phyloP scores from a whole-genome alignment of 2,329 filamentous ascomycete species.

The Myriosclerotinia duriaeana region DNA sequence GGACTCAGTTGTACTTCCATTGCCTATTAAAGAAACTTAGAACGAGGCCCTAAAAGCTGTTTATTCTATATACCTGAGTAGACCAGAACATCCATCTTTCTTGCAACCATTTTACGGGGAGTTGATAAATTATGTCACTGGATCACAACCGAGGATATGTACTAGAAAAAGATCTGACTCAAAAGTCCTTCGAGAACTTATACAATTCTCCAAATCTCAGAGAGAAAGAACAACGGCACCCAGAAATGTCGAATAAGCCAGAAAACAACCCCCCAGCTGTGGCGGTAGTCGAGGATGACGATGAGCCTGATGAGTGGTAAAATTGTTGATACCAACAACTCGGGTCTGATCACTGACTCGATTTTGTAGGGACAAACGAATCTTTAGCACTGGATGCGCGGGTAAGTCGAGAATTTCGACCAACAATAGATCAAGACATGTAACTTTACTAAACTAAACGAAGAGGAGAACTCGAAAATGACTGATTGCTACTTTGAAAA shows the following conservation, averaged over 20 bases:
- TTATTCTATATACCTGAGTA: constrained; percentile 67
- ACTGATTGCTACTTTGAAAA: constrained; percentile 95
- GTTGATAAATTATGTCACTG: constrained; percentile 1
- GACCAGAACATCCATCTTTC: constrained; percentile 85
- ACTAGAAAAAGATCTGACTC: background rate
- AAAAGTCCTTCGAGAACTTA: constrained; percentile 1
- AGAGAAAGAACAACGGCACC: constrained; percentile 22
- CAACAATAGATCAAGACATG: background rate
- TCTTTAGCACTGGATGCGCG: constrained; percentile 93
- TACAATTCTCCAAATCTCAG: constrained; percentile 13
- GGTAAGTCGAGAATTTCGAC: constrained; percentile 52
- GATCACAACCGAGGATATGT: constrained; percentile 32
- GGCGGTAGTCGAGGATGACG: constrained; percentile 59
- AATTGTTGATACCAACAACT: constrained; percentile 27
- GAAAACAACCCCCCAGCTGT: constrained; percentile 36
- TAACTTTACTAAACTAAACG: constrained; percentile 17
- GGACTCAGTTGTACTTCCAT: constrained; percentile 82
- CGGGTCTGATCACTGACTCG: constrained; percentile 29
- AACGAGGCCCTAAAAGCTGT: background rate
- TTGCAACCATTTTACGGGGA: constrained; percentile 53
- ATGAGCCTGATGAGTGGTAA: constrained; percentile 96
- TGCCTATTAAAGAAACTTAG: constrained; percentile 52
- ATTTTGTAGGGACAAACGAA: constrained; percentile 82
- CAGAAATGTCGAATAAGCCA: constrained; percentile 38
- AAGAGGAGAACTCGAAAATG: constrained; percentile 85